Base-by-base conservation (phyloP, 129 eudicot species). In the Flaveria bidentis region DNA sequence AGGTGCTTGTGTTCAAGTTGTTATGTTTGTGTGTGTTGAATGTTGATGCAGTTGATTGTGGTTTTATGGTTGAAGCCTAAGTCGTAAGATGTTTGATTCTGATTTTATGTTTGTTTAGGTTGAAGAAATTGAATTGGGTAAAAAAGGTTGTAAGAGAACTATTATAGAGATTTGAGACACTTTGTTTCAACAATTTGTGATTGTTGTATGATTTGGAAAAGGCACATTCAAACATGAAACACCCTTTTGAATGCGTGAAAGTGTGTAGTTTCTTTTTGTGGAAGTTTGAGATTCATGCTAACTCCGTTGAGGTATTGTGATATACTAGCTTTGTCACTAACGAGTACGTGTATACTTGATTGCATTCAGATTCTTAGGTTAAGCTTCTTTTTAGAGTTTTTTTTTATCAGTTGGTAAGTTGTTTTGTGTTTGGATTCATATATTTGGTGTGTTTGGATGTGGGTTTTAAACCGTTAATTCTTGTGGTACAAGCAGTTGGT, bases 201-300 rank as follows among this genome's bases (percentile, higher is more conserved):
- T 30, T 45, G 41, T 36, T 36, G 7, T 30, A 36, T 36, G 41
- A 36, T 36, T 36, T 12, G 9, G 1, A 30, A 71, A 51, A 13
- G 1, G 56, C 55, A 69, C 36, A 69, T 44, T 5, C 57, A 23
- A 45, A 45, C 39, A 11, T 5, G 41, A 23, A 45, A 45, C 39
- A 11, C 45, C 46, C 25, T 50, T 69, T 50, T 50, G 62, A 71
- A 49, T 47, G 3, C 1, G 1, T 14, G 45, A 26, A 28, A 62
- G 14, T 13, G 2, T 60, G 66, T 60, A 11, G 39, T 11, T 13
- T 28, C 28, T 33, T 30, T 44, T 26, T 4, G 45, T 30, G 46
- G 67, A 60, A 60, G 17, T 10, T 58, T 58, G 65, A 23, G 69
- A 64, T 64, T 30, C 46, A 64, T 30, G 69, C 16, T 65, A 65